phyloP scores from a whole-genome alignment of 1,139 yeast genomes.

The Trichomonascaceae sp. region DNA sequence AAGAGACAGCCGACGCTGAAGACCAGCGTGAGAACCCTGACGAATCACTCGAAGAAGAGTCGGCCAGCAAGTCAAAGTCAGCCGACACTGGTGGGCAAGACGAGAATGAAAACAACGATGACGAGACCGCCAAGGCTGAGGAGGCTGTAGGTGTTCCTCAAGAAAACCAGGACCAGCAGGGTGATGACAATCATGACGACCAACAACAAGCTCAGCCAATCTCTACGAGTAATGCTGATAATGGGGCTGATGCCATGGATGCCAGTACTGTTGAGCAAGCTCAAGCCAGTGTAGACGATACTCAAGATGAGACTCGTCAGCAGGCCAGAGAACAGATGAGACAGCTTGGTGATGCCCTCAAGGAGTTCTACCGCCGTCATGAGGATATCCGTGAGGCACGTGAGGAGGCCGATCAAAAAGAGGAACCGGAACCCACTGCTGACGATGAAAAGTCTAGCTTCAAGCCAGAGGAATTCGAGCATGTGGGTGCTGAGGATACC shows the following conservation, averaged over 20 bases:
- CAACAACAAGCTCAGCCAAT: conserved; percentile 60
- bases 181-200: conserved; percentile 53
- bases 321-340: conserved; percentile 71
- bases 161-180: conserved; percentile 50
- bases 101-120: conserved; percentile 87
- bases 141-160: conserved; percentile 59
- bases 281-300: conserved; percentile 18
- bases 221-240: conserved; percentile 29
- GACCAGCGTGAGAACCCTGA: conserved; percentile 37
- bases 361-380: conserved; percentile 83
- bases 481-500: conserved; percentile 65
- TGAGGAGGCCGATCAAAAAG: conserved; percentile 20
- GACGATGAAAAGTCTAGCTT: conserved; percentile 44
- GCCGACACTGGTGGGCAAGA: conserved; percentile 41
- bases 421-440: conserved; percentile 31
- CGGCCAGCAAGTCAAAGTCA: conserved; percentile 50
- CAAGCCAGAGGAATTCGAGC: conserved; percentile 83
- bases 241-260: conserved; percentile 63
- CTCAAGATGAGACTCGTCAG: conserved; percentile 53
- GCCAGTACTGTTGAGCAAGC: conserved; percentile 31
- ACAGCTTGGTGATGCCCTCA: conserved; percentile 79
- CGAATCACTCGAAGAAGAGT: conserved; percentile 18
- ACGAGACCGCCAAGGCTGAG: conserved; percentile 22
- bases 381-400: conserved; percentile 56
- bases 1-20: conserved; percentile 55